phyloP scores from a whole-genome alignment of 139 green algal genomes.

The Micractinium conductrix region DNA sequence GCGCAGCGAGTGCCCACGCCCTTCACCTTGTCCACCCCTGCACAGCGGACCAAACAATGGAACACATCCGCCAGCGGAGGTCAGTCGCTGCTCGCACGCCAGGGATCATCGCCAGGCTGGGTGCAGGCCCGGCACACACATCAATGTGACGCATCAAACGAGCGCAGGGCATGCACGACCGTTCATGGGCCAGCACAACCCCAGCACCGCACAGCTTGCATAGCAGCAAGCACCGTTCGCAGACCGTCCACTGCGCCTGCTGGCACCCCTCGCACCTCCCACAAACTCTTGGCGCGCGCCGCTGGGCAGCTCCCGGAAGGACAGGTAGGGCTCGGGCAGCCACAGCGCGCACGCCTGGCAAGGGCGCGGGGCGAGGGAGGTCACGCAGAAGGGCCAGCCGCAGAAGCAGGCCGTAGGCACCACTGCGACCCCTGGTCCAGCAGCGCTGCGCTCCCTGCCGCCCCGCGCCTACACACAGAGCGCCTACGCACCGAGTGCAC shows the following conservation, averaged over 20 bases:
- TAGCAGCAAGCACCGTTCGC: too few species aligned
- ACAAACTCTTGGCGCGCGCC: slow-evolving; percentile 30
- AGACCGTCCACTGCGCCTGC: too few species aligned
- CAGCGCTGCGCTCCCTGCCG: neutral
- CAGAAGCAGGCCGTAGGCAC: neutral
- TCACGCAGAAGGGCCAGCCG: neutral
- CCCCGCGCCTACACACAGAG: neutral
- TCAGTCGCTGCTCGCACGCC: too few species aligned
- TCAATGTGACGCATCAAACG: too few species aligned
- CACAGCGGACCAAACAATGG: too few species aligned
- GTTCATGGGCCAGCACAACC: too few species aligned
- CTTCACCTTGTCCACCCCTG: slow-evolving; percentile 31
- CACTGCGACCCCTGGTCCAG: neutral
- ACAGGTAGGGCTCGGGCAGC: slow-evolving; percentile 52
- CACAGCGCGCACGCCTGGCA: slow-evolving; percentile 70
- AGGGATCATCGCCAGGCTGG: too few species aligned
- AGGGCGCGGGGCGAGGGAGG: neutral
- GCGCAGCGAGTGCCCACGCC: slow-evolving; percentile 42
- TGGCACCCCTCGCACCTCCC: too few species aligned
- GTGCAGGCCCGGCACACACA: too few species aligned
- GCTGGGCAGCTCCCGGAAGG: slow-evolving; percentile 5
- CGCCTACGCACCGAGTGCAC: slow-evolving; percentile 66
- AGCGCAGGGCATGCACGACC: too few species aligned
- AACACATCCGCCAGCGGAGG: too few species aligned
- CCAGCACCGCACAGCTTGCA: too few species aligned